Base-by-base conservation (phyloP, 345 rosid species). In the Linum lewisii region DNA sequence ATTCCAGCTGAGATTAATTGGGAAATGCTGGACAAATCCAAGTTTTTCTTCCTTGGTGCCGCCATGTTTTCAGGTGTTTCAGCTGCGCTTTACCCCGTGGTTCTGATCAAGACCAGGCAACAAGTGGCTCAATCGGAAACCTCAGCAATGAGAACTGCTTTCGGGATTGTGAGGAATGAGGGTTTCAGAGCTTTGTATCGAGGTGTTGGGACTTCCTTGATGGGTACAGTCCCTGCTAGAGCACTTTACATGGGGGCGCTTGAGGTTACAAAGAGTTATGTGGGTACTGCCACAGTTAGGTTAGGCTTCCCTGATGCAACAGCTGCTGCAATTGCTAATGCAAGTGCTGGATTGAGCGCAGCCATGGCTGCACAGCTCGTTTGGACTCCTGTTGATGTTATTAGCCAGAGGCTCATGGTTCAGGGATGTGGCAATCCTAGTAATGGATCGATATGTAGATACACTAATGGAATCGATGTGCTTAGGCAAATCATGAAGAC, bases 321-420 rank as follows among this genome's bases (percentile, higher is more conserved):
- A 0, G 92, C 95, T 0, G 70, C 90, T 0, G 77, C 95, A 0
- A 73, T 78, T 4, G 95, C 98, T 20, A 88, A 86, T 74, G 96
- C 95, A 0, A 82, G 66, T 25, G 98, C 90, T 0, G 98, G 98
- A 1, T 70, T 88, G 44, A 88, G 80, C 10, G 95, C 98, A 2
- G 98, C 98, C 11, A 78, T 80, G 93, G 90, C 98, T 1, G 95
- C 98, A 0, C 96, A 92, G 64, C 74, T 92, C 29, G 93, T 88
- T 50, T 92, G 98, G 98, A 92, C 98, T 14, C 98, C 96, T 1
- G 71, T 92, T 25, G 98, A 92, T 72, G 98, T 91, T 4, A 96
- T 91, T 50, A 91, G 87, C 78, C 96, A 91, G 71, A 73, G 98
- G 65, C 82, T 88, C 38, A 91, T 92, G 98, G 90, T 84, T 63